Base-by-base conservation (phyloP, 2,329 filamentous ascomycete genomes). In the Aspergillus piperis region DNA sequence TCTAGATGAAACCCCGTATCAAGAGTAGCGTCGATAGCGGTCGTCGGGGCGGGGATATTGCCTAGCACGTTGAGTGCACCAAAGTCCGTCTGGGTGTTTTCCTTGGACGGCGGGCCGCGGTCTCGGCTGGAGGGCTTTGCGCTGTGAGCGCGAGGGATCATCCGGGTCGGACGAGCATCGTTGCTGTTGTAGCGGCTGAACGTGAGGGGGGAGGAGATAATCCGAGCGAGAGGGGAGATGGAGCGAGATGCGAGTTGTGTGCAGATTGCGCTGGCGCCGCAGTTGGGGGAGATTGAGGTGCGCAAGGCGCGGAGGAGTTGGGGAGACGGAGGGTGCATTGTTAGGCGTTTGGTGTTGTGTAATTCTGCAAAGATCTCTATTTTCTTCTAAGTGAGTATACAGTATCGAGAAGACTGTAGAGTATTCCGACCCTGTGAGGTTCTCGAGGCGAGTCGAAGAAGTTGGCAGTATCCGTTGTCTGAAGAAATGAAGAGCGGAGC, bases 1-100 rank as follows among this genome's bases (percentile, higher is more conserved):
- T 95, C 90, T 49, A 99, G 82, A 65, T 90, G 86, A 75, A 99
- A 99, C 1, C 95, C 95, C 69, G 94, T 88, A 61, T 84, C 80
- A 61, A 90, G 86, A 78, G 91, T 96, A 5, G 90, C 87, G 68
- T 97, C 92, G 49, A 99, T 87, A 2, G 88, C 87, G 0, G 92
- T 96, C 0, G 92, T 88, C 0, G 94, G 95, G 3, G 86, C 82
- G 0, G 92, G 90, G 1, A 88, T 86, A 66, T 86, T 87, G 42
- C 86, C 88, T 4, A 98, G 83, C 6, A 99, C 88, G 73, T 99
- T 88, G 65, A 98, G 83, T 13, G 84, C 83, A 44, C 78, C 80
- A 67, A 98, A 92, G 77, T 95, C 89, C 2, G 88, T 89, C 67
- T 86, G 85, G 1, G 86, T 88, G 53, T 83, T 80, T 79, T 89